Percentiles rank a stretch among this genome's conserved stretches.
phyloP scores from a whole-genome alignment of 202 grass and related monocot genomes.

The Panicum hallii region DNA sequence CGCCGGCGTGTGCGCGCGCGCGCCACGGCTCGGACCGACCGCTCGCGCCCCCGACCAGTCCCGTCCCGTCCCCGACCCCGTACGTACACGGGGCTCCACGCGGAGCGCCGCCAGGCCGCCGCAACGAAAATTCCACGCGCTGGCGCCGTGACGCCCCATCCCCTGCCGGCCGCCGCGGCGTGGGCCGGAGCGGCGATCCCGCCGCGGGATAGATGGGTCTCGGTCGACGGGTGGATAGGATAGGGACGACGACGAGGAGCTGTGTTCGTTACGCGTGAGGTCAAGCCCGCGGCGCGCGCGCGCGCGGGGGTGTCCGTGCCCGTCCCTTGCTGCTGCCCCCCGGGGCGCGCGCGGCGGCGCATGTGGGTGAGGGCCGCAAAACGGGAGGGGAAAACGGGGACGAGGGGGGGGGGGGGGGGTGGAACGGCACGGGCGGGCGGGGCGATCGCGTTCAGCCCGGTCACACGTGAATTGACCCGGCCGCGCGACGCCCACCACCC shows the following conservation, averaged over 20 bases:
- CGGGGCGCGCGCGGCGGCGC: not conserved
- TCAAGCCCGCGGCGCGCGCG: not conserved
- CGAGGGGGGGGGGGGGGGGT: not conserved
- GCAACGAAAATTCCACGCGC: constrained; percentile 26
- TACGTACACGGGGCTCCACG: constrained; percentile 27
- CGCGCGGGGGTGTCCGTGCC: not conserved
- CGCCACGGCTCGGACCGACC: not conserved
- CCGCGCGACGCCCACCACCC: not conserved
- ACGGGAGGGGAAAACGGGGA: not conserved
- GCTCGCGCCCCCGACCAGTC: not conserved
- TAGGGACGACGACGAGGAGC: not conserved
- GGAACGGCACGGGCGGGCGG: not conserved
- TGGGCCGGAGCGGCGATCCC: constrained; percentile 9
- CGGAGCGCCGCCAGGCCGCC: not conserved
- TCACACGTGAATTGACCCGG: constrained; percentile 33
- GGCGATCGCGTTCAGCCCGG: constrained; percentile 29
- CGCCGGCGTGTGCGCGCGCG: not conserved
- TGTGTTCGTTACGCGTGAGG: constrained; percentile 14
- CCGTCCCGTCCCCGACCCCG: not conserved
- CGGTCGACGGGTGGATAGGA: not conserved
- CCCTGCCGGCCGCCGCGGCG: constrained; percentile 4
- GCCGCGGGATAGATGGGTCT: not conserved
- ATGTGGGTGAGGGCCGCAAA: constrained; percentile 35
- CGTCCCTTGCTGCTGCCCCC: not conserved
- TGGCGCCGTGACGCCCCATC: not conserved